phyloP scores from a whole-genome alignment of 2,329 filamentous ascomycete genomes.

The Pezicula carpinea region DNA sequence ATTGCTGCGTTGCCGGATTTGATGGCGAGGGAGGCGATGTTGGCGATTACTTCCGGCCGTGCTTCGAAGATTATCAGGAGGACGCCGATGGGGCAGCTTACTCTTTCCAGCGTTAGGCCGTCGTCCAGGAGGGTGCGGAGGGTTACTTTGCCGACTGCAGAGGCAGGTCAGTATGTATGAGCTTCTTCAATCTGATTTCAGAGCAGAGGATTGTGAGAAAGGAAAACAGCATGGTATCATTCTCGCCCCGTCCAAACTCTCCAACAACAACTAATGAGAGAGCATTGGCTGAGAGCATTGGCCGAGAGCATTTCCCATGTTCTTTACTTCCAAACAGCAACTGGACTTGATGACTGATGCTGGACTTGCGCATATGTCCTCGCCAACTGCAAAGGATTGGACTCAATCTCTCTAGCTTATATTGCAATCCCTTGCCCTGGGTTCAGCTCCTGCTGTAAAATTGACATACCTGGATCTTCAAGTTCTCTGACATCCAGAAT shows the following conservation, averaged over 20 bases:
- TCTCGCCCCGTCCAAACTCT: no score
- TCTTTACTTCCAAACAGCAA: no score
- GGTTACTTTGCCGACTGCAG: constrained; percentile 73
- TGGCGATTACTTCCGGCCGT: constrained; percentile 94
- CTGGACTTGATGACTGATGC: no score
- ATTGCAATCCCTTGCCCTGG: no score
- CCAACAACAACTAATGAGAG: no score
- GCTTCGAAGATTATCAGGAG: constrained; percentile 98
- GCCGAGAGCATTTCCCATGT: no score
- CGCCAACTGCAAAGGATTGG: no score
- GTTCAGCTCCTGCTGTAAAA: no score
- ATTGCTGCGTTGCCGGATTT: constrained; percentile 98
- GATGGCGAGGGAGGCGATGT: constrained; percentile 91
- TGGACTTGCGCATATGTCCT: no score
- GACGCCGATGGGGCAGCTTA: constrained; percentile 94
- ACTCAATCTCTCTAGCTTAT: no score
- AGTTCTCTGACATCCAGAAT: constrained; percentile 83
- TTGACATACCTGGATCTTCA: constrained; percentile 69
- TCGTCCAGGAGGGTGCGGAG: constrained; percentile 84
- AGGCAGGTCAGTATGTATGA: not conserved
- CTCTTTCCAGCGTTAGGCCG: constrained; percentile 76
- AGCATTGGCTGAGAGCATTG: no score
- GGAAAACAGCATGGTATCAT: no score
- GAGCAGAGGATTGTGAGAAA: not conserved
- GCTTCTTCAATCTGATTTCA: not conserved